A percentile compares a stretch with the other conserved stretches of the same genome.
Evolutionary conservation across 352 stramenopile species (phyloP).

Genomic region (Phytophthora macrochlamydospora): DNA sequence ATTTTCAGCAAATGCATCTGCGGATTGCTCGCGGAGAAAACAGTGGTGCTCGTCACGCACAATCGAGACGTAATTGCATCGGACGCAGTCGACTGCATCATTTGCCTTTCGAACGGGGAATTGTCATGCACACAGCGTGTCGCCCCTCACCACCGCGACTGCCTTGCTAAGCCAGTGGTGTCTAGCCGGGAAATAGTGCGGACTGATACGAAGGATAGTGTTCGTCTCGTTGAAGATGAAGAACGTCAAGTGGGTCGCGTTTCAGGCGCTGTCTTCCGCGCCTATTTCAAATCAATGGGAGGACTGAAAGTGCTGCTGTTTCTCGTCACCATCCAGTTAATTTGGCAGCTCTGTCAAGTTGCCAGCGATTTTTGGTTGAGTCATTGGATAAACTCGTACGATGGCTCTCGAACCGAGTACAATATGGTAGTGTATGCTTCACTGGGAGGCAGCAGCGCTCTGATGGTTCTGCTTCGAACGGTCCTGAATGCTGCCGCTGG

Average conservation of each 20-base stretch:
- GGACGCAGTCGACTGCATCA: slow-evolving; percentile 17
- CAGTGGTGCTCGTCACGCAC: slow-evolving; percentile 92
- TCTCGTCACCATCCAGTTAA: slow-evolving; percentile 11
- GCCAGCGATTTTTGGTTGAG: slow-evolving; percentile 37
- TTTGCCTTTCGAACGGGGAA: slow-evolving; percentile 12
- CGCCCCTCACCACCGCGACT: background rate
- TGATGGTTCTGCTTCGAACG: slow-evolving; percentile 34
- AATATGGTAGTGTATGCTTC: slow-evolving; percentile 30
- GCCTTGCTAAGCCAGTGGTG: slow-evolving; percentile 1
- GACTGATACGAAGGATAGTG: background rate
- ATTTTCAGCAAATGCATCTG: slow-evolving; percentile 72
- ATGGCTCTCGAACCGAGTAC: background rate
- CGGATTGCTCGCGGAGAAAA: slow-evolving; percentile 38
- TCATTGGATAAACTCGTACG: slow-evolving; percentile 19
- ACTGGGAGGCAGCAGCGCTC: slow-evolving; percentile 13
- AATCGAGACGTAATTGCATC: slow-evolving; percentile 54
- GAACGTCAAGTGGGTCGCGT: slow-evolving; percentile 29
- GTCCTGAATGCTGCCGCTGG: slow-evolving; percentile 30
- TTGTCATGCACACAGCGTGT: background rate
- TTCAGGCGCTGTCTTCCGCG: slow-evolving; percentile 27
- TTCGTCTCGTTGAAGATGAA: slow-evolving; percentile 35
- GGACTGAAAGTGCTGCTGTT: slow-evolving; percentile 19
- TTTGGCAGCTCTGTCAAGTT: slow-evolving; percentile 38
- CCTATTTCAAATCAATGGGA: slow-evolving; percentile 34
- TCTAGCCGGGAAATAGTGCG: background rate